A percentile compares a stretch with the other conserved stretches of the same genome.
phyloP scores from a whole-genome alignment of 108 stramenopile species.

The Skeletonema costatum region DNA sequence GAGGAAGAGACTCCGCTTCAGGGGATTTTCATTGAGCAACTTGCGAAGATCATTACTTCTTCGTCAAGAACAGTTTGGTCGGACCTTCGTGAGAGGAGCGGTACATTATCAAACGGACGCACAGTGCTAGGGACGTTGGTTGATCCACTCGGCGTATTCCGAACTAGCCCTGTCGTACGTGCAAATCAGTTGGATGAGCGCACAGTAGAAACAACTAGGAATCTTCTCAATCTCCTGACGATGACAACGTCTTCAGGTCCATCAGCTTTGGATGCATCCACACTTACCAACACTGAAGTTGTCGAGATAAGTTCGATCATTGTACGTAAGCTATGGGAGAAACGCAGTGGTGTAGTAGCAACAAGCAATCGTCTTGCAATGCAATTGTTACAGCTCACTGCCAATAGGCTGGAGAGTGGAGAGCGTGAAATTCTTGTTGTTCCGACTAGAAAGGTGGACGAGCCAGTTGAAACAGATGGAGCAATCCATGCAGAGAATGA shows the following conservation, averaged over 20 bases:
- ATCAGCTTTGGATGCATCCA: constrained; percentile 56
- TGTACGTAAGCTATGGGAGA: constrained; percentile 73
- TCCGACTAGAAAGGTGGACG: constrained; percentile 12
- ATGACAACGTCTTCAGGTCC: constrained; percentile 6
- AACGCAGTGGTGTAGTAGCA: constrained; percentile 64
- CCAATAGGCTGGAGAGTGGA: constrained; percentile 64
- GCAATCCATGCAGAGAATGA: constrained; percentile 21
- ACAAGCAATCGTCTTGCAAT: constrained; percentile 71
- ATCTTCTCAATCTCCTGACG: constrained; percentile 57
- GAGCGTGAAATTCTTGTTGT: constrained; percentile 53
- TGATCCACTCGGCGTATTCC: constrained; percentile 86
- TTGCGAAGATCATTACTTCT: constrained; percentile 81
- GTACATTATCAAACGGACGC: constrained; percentile 70
- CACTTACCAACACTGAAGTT: constrained; percentile 57
- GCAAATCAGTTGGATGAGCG: constrained; percentile 68
- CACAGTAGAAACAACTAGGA: constrained; percentile 77
- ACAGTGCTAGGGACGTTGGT: constrained; percentile 78
- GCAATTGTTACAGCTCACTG: constrained; percentile 72
- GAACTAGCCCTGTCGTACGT: constrained; percentile 74
- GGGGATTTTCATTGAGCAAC: constrained; percentile 78
- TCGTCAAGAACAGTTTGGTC: constrained; percentile 69
- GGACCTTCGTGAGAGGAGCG: constrained; percentile 64
- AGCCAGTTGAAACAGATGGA: constrained; percentile 22
- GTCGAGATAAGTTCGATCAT: constrained; percentile 64
- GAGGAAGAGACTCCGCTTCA: constrained; percentile 87